Evolutionary conservation across 176 grass and related monocot species (phyloP).

Genomic region (Juncus effusus): DNA sequence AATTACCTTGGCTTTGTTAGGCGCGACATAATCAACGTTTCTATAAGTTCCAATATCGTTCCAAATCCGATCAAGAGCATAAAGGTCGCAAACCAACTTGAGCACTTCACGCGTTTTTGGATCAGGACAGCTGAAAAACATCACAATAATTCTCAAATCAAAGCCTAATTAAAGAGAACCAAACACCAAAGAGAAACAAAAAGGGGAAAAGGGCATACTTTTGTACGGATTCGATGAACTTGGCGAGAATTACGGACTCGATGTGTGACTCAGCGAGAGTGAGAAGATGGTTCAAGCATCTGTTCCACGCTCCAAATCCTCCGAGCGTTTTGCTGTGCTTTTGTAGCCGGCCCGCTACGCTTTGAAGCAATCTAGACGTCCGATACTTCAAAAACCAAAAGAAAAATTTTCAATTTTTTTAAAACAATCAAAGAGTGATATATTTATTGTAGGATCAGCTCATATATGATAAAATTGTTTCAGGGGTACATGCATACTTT

Average conservation of each 20-base stretch:
- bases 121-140: constrained; percentile 71
- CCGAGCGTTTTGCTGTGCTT: constrained; percentile 85
- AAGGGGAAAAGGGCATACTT: constrained; percentile 40
- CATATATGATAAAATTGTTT: not conserved
- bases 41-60: constrained; percentile 89
- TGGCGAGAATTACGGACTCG: constrained; percentile 83
- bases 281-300: constrained; percentile 95
- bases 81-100: constrained; percentile 94
- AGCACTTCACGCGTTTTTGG: constrained; percentile 54
- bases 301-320: constrained; percentile 97
- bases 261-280: constrained; percentile 90
- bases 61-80: constrained; percentile 93
- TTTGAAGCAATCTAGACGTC: constrained; percentile 88
- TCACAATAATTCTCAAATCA: constrained; percentile 26
- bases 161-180: constrained; percentile 9
- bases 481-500: not conserved
- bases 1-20: constrained; percentile 92
- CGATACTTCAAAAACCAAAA: constrained; percentile 53
- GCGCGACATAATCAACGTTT: constrained; percentile 90
- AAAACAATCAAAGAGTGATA: not conserved
- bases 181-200: not conserved
- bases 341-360: constrained; percentile 72
- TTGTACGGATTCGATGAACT: constrained; percentile 81
- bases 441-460: not conserved
- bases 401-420: not conserved